phyloP scores from a whole-genome alignment of 2,329 filamentous ascomycete genomes.

The Penicillium decumbens region DNA sequence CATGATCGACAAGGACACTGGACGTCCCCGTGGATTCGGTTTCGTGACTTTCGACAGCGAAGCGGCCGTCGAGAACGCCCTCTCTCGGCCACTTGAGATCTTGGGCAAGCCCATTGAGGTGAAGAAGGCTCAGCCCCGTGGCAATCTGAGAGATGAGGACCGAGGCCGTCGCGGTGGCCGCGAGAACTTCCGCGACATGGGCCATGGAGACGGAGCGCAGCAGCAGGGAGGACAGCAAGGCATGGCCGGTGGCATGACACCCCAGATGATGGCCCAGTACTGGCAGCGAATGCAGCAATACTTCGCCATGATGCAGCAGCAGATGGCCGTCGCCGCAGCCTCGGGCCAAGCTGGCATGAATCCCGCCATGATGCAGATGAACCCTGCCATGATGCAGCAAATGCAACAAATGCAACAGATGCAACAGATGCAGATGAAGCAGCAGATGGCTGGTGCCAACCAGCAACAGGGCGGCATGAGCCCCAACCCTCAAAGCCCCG shows the following conservation, averaged over 20 bases:
- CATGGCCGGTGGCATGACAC: conserved; percentile 67
- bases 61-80: conserved; percentile 84
- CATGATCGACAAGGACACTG: conserved; percentile 99
- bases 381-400: conserved; percentile 69
- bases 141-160: conserved; percentile 89
- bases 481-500: conserved; percentile 34
- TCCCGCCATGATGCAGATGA: conserved; percentile 62
- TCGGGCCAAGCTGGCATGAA: conserved; percentile 39
- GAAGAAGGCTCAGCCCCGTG: conserved; percentile 92
- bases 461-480: conserved; percentile 35
- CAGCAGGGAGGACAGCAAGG: conserved; percentile 48
- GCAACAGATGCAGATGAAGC: conserved; percentile 49
- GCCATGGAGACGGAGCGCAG: conserved; percentile 38
- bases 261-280: conserved; percentile 96
- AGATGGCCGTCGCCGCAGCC: conserved; percentile 59
- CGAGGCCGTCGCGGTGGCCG: conserved; percentile 53
- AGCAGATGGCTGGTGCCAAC: conserved; percentile 54
- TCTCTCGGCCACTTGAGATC: conserved; percentile 80
- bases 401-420: conserved; percentile 56
- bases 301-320: conserved; percentile 89
- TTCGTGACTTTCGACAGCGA: conserved; percentile 99
- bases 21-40: conserved; percentile 90
- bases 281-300: conserved; percentile 99
- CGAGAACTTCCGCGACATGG: conserved; percentile 40
- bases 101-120: conserved; percentile 96